These are phyloP conservation scores for Thozetella sp. DNA, from an alignment of 495 filamentous ascomycete species.

Conservation along the genomic window DNA sequence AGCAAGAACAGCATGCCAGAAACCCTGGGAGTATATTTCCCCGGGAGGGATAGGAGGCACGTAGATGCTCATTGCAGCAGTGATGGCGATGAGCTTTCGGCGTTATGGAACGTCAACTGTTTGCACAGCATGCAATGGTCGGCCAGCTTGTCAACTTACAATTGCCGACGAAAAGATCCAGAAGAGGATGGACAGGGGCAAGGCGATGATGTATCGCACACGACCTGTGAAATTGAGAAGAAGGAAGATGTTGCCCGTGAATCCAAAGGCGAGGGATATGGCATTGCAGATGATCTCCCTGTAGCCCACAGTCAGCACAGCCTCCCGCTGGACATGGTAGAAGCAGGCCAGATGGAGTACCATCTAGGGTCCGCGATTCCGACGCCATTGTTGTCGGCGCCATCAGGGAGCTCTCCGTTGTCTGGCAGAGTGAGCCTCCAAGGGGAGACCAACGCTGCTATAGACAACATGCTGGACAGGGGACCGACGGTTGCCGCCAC, in stretches of 20 bases:
- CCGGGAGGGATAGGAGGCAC: constrained; percentile 56
- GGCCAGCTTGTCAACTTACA: constrained; percentile 41
- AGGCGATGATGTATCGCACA: constrained; percentile 73
- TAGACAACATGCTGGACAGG: constrained; percentile 76
- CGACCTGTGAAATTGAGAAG: constrained; percentile 75
- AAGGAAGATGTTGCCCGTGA: constrained; percentile 73
- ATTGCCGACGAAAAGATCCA: constrained; percentile 71
- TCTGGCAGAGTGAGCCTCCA: constrained; percentile 56
- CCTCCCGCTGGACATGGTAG: neutral
- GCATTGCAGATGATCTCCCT: constrained; percentile 62
- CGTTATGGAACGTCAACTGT: neutral
- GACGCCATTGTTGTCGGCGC: constrained; percentile 47
- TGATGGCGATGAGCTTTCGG: constrained; percentile 60
- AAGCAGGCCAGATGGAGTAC: constrained; percentile 39
- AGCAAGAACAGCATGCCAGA: constrained; percentile 76
- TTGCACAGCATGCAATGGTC: neutral
- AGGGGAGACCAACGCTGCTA: constrained; percentile 67
- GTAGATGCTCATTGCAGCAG: constrained; percentile 60
- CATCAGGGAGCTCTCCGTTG: constrained; percentile 37
- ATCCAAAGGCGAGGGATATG: constrained; percentile 63
- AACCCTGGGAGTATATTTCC: constrained; percentile 72
- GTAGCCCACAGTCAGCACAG: neutral
- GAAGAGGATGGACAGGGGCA: constrained; percentile 67
- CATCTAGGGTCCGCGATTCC: constrained; percentile 57
- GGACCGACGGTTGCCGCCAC: constrained; percentile 73